Evolutionary conservation across 2,329 filamentous ascomycete genomes (phyloP), one percentile per base, ranked within the genome.

Genomic region (Fusarium cyanostomum): DNA sequence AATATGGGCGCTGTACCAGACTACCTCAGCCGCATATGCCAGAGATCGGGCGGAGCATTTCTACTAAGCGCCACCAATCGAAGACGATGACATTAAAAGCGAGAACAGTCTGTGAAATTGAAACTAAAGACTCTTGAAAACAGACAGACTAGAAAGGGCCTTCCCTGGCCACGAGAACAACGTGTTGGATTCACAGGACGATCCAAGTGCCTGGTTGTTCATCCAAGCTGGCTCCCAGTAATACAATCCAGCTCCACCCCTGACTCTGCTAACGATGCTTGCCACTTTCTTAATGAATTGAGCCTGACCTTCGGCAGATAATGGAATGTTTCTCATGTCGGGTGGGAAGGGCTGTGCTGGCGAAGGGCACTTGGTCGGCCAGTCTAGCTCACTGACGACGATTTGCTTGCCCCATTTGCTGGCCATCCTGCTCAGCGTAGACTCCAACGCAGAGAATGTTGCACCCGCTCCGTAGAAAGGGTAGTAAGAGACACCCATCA

Each of bases 151-250:
- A 11, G 79, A 82, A 64, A 86, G 78, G 5, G 82, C 85, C 51
- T 79, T 80, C 4, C 86, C 83, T 3, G 79, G 79, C 62, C 78
- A 81, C 55, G 80, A 77, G 49, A 90, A 86, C 81, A 91, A 81
- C 39, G 87, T 78, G 73, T 89, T 90, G 66, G 86, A 86, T 15
- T 79, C 77, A 70, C 89, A 91, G 37, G 86, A 88, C 15, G 87
- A 89, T 2, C 89, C 89, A 48, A 91, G 74, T 0, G 75, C 82
- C 10, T 84, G 82, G 74, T 91, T 92, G 37, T 86, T 80, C 61
- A 91, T 79, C 88, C 88, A 92, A 1, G 85, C 86, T 0, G 89
- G 89, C 72, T 92, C 89, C 89, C 89, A 92, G 66, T 92, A 92
- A 61, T 89, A 91, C 8, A 92, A 39, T 0, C 89, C 90, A 26